phyloP scores from a whole-genome alignment of 495 filamentous ascomycete species.

The Choiromyces venosus region DNA sequence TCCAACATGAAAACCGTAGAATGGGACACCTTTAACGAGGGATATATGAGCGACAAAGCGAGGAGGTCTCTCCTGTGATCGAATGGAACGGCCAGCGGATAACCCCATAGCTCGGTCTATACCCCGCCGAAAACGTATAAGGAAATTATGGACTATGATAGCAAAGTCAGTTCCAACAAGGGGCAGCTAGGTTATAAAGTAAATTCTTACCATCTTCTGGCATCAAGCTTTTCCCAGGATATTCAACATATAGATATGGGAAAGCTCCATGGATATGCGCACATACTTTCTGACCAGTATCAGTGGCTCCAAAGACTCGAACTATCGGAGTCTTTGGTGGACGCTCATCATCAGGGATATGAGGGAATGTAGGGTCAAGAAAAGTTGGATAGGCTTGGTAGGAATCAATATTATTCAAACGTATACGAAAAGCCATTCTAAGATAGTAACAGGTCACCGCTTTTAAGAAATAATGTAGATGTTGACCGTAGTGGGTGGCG shows the following conservation, averaged over 20 bases:
- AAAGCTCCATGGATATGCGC: conserved; percentile 94
- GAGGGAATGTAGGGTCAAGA: conserved; percentile 74
- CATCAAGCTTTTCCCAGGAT: conserved; percentile 55
- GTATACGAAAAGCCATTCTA: conserved; percentile 46
- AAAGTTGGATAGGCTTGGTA: conserved; percentile 72
- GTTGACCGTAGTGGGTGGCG: not conserved
- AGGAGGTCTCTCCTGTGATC: conserved; percentile 62
- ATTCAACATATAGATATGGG: conserved; percentile 89
- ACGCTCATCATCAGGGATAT: conserved; percentile 50
- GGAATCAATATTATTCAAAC: conserved; percentile 90
- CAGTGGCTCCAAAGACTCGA: conserved; percentile 85
- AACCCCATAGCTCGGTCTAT: conserved; percentile 80
- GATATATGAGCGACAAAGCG: conserved; percentile 75
- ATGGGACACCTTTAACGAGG: conserved; percentile 86
- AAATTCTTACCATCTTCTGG: conserved; percentile 56
- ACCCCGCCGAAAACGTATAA: conserved; percentile 46
- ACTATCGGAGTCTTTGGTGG: conserved; percentile 77
- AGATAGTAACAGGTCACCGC: not conserved
- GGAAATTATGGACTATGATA: conserved; percentile 59
- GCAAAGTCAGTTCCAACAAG: conserved; percentile 11
- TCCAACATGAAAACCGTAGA: conserved; percentile 91
- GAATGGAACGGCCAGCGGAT: conserved; percentile 50
- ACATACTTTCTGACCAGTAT: conserved; percentile 93
- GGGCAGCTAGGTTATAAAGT: not conserved
- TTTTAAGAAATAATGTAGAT: not conserved